phyloP scores from a whole-genome alignment of 2,329 filamentous ascomycete species.

The Verticillium alfalfae region DNA sequence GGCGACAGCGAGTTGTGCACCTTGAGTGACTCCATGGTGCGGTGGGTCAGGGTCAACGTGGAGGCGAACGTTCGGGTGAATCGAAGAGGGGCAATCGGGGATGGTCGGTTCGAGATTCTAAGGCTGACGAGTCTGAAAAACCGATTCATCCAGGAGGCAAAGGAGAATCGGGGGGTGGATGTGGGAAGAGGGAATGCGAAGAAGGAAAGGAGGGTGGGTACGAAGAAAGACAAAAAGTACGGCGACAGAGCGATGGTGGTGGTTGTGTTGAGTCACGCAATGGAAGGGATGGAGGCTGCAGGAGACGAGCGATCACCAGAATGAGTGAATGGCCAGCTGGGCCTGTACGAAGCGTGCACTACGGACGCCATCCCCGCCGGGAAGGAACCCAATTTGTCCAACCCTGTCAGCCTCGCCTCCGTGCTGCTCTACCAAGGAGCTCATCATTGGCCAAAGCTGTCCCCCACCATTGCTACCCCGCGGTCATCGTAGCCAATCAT shows the following conservation, averaged over 20 bases:
- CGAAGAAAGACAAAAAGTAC: conserved; percentile 10
- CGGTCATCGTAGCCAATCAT: background rate
- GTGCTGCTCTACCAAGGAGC: background rate
- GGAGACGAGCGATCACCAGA: background rate
- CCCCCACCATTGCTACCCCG: conserved; percentile 1
- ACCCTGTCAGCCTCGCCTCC: background rate
- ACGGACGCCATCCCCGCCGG: conserved; percentile 1
- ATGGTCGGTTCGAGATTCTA: conserved; percentile 20
- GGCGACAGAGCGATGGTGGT: background rate
- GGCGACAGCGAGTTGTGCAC: conserved; percentile 76
- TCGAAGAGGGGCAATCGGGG: conserved; percentile 12
- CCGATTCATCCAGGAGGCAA: conserved; percentile 23
- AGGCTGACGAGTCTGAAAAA: conserved; percentile 17
- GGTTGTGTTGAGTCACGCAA: conserved; percentile 5
- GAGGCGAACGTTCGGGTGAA: conserved; percentile 27
- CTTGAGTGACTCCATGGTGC: conserved; percentile 52
- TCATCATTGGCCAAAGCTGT: background rate
- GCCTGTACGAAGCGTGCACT: background rate
- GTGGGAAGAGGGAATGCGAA: conserved; percentile 10
- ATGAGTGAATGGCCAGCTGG: conserved; percentile 3
- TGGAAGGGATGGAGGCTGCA: background rate
- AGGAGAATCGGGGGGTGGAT: conserved; percentile 6
- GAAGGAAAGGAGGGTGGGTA: conserved; percentile 7
- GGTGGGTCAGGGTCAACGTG: conserved; percentile 20
- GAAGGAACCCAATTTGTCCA: conserved; percentile 1